Conservation (phyloP, 192 early-diverging fungal species). For the Coemansia sp. region DNA sequence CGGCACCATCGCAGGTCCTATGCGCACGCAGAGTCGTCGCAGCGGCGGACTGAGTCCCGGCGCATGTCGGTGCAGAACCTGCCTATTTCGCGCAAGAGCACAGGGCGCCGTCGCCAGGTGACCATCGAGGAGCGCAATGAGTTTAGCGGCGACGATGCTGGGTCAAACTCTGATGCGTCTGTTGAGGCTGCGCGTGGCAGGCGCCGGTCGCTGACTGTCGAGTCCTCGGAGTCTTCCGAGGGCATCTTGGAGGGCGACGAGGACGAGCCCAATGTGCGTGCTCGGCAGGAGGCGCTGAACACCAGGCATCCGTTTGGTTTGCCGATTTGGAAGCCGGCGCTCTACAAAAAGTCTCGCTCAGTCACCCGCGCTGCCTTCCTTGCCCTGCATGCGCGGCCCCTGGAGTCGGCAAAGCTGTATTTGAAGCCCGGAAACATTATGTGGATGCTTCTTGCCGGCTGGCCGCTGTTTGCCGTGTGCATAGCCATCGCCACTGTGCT, state of each 20-base stretch:
- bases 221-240: slow-evolving; percentile 19
- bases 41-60: slow-evolving; percentile 7
- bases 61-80: slow-evolving; percentile 23
- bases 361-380: slow-evolving; percentile 75
- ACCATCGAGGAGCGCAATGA: slow-evolving; percentile 18
- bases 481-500: slow-evolving; percentile 60
- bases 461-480: slow-evolving; percentile 77
- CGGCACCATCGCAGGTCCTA: slow-evolving; percentile 36
- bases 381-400: slow-evolving; percentile 73
- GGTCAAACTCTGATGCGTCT: slow-evolving; percentile 1
- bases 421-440: slow-evolving; percentile 81
- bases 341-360: slow-evolving; percentile 92
- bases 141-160: slow-evolving; percentile 8
- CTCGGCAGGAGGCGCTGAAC: slow-evolving; percentile 67
- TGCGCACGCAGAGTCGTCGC: background rate
- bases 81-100: slow-evolving; percentile 23
- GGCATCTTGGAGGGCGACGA: slow-evolving; percentile 33
- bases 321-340: slow-evolving; percentile 93
- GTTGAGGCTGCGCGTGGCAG: slow-evolving; percentile 10
- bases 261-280: slow-evolving; percentile 41
- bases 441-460: slow-evolving; percentile 85
- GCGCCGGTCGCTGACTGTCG: slow-evolving; percentile 17
- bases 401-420: slow-evolving; percentile 58
- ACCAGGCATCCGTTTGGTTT: slow-evolving; percentile 88
- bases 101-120: slow-evolving; percentile 18